Percentiles rank a stretch among this genome's conserved stretches.
These are phyloP conservation scores for Debaryomycetaceae sp. DNA, from an alignment of 1,139 yeast genomes.

Conservation along the genomic window DNA sequence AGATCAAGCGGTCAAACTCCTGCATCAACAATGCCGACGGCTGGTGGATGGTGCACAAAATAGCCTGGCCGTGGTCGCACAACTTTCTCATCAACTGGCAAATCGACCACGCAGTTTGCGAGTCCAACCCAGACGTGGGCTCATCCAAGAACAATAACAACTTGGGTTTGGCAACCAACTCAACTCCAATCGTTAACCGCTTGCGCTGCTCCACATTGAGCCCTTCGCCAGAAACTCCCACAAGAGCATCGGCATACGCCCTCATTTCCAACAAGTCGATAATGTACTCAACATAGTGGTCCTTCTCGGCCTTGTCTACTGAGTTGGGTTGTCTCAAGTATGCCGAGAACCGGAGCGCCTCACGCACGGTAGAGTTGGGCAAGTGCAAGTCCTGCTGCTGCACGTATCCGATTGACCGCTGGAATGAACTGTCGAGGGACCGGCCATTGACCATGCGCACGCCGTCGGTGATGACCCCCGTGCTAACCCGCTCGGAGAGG, in stretches of 20 bases:
- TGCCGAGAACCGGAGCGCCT: conserved; percentile 65
- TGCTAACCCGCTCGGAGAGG: conserved; percentile 65
- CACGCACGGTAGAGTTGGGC: conserved; percentile 68
- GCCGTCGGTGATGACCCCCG: conserved; percentile 66
- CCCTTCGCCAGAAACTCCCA: conserved; percentile 72
- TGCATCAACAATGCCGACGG: conserved; percentile 71
- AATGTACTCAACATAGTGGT: conserved; percentile 62
- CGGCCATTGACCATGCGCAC: conserved; percentile 65
- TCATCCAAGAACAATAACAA: conserved; percentile 76
- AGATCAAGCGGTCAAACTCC: conserved; percentile 66
- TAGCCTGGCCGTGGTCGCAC: conserved; percentile 73
- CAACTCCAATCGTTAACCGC: conserved; percentile 78
- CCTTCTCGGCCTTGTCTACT: conserved; percentile 47
- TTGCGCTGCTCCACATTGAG: conserved; percentile 80
- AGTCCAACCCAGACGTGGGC: conserved; percentile 88
- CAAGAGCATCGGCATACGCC: conserved; percentile 67
- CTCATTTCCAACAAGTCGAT: conserved; percentile 63
- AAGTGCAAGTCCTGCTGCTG: conserved; percentile 77
- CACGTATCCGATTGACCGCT: conserved; percentile 73
- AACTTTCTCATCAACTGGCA: conserved; percentile 66
- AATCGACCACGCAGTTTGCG: conserved; percentile 87
- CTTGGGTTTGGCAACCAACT: conserved; percentile 79
- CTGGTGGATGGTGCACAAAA: conserved; percentile 75
- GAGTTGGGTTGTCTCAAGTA: conserved; percentile 56
- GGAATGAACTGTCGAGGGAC: conserved; percentile 60